Evolutionary conservation across 192 early-diverging fungal genomes (phyloP), one percentile per base, ranked within the genome.

Genomic region (Mortierella hygrophila): DNA sequence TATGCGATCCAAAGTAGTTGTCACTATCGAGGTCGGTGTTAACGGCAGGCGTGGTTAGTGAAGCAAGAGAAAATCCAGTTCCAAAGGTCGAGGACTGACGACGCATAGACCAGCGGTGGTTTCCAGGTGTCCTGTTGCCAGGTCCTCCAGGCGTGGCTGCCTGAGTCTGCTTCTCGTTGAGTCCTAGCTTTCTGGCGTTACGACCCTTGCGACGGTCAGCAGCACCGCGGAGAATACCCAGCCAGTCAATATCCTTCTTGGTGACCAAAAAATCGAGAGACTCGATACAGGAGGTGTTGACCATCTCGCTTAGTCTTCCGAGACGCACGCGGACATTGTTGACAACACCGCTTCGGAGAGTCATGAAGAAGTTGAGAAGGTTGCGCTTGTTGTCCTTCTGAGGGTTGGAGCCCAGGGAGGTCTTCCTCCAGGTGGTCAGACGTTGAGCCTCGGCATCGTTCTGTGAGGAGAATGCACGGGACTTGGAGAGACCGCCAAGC

Each of bases 321-420:
- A 95, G 85, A 11, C 96, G 94, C 9, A 96, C 93, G n/a, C 95
- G 92, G 0, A 94, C 92, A 70, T 92, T 93, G 26, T 91, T 91
- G 68, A 90, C 92, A 16, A 89, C 81, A 38, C 96, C 96, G 23
- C 81, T 88, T 38, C 94, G 90, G 57, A 97, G 81, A 71, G 91
- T 93, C 93, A 95, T 97, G 89, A 97, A 94, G 81, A 95, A 95
- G 78, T 95, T 95, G 44, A 97, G 82, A 13, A 97, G 88, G 76
- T 95, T 96, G 68, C 77, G 77, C 69, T 91, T 91, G 65, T 77
- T 81, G 20, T 87, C 87, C 32, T 82, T 71, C 38, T 88, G 77
- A n/a, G 65, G 72, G 26, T 38, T 72, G 23, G 57, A 47, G 20
- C 76, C 75, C 5, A 86, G 74, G 8, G 74, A 75, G n/a, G 70